Evolutionary conservation across 2,329 filamentous ascomycete species (phyloP), one percentile per base, ranked within the genome.

Genomic region (Trichophyton rubrum): DNA sequence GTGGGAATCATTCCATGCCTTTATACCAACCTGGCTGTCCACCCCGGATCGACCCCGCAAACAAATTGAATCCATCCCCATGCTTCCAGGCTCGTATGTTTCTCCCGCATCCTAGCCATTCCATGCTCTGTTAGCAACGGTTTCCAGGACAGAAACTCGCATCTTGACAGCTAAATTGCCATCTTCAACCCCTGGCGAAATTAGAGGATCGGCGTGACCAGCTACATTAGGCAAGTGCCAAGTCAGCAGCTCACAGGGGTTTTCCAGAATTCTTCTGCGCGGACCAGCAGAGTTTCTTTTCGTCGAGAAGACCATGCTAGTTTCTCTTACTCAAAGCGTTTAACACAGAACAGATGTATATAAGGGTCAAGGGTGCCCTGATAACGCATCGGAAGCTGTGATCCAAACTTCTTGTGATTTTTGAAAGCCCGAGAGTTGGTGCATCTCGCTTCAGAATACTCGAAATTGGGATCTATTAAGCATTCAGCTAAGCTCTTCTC

Each of bases 111-210:
- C 51, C 45, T 30, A 6, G 45, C 22, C 24, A 27, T 38, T 13
- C 3, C n/a, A 13, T 56, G 57, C 58, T 57, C 56, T 27, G 57
- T 13, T 35, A 59, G 57, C 47, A 59, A 57, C 58, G 22, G 49
- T 59, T 60, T 59, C 56, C 58, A 56, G 60, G 60, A 13, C 27
- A 27, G 27, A 55, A 55, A 55, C 51, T 55, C 51, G 51, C 51
- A 55, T 35, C 17, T 22, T 8, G 51, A 17, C 51, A 22, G 51
- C 30, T 20, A 33, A 17, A 35, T 35, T 55, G 33, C 41, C 27
- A 59, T 49, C 22, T 35, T 35, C 5, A 49, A 47, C 9, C 47
- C 20, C 22, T 55, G 60, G 13, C 61, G 64, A 59, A 55, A 55
- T 55, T 55, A 55, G 27, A 55, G 6, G 51, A 55, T 55, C 51